Evolutionary conservation across 139 green algal species (phyloP).

Genomic region (Chlorella sp.): DNA sequence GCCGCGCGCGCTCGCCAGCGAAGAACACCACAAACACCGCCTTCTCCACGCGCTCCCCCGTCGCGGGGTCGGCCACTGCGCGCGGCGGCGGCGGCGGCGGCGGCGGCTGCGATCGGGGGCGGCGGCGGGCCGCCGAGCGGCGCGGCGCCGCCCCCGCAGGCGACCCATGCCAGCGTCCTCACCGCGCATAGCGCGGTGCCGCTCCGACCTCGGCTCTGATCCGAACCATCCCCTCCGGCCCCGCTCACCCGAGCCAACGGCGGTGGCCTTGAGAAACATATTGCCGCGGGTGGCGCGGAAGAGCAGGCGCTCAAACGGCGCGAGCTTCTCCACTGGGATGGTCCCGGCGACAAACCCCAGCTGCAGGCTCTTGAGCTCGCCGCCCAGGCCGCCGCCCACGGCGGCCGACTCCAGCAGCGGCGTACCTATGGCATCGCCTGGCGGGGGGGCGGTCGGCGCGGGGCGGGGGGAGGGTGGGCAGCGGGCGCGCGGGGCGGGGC

Average conservation of each 20-base stretch:
- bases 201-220: too few species aligned
- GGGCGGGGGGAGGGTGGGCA: background rate
- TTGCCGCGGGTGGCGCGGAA: constrained; percentile 99
- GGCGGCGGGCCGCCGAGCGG: too few species aligned
- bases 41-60: constrained; percentile 89
- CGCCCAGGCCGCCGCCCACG: constrained; percentile 1
- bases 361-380: constrained; percentile 66
- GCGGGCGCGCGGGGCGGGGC: background rate
- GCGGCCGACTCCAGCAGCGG: constrained; percentile 49
- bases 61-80: constrained; percentile 75
- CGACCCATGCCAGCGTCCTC: too few species aligned
- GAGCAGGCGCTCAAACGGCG: constrained; percentile 93
- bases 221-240: too few species aligned
- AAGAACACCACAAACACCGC: constrained; percentile 98
- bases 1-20: constrained; percentile 86
- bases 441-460: background rate
- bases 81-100: constrained; percentile 37
- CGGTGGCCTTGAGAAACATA: constrained; percentile 89
- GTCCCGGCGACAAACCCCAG: constrained; percentile 94
- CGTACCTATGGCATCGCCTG: constrained; percentile 45
- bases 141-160: too few species aligned
- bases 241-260: constrained; percentile 46
- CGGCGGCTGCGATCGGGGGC: too few species aligned
- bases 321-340: constrained; percentile 82
- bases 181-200: too few species aligned